Percentiles rank a stretch among this genome's conserved stretches.
These are phyloP conservation scores for Apodospora peruviana DNA, from an alignment of 495 filamentous ascomycete genomes.

Conservation along the genomic window DNA sequence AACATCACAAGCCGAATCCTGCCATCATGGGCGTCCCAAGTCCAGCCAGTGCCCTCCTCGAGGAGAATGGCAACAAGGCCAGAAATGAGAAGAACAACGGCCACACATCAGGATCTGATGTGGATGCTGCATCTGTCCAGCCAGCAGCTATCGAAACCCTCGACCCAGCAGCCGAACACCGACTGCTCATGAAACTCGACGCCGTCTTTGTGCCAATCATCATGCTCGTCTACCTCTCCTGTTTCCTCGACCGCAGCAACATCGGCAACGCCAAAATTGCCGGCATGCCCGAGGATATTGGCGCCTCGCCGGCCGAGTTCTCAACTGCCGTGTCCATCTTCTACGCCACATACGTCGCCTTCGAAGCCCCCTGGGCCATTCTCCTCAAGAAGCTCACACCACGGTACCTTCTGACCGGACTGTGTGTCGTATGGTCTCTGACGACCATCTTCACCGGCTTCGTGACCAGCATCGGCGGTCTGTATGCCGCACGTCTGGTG, in stretches of 20 bases:
- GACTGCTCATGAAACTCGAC: constrained; percentile 48
- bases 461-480: constrained; percentile 38
- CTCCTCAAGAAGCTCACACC: constrained; percentile 63
- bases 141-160: constrained; percentile 17
- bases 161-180: constrained; percentile 48
- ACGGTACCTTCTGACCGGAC: constrained; percentile 52
- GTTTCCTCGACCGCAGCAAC: constrained; percentile 53
- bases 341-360: constrained; percentile 75
- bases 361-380: constrained; percentile 74
- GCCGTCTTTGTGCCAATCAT: constrained; percentile 45
- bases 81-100: neutral
- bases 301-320: constrained; percentile 52
- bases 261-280: constrained; percentile 45
- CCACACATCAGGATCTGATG: neutral
- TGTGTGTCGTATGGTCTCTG: constrained; percentile 54
- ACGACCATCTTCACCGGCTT: constrained; percentile 51
- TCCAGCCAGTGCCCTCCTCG: too few relatives aligned
- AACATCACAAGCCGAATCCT: too few relatives aligned
- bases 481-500: constrained; percentile 49
- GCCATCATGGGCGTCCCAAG: too few relatives aligned
- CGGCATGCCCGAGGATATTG: constrained; percentile 38
- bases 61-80: too few relatives aligned
- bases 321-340: constrained; percentile 68
- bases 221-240: constrained; percentile 50
- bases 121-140: neutral